Base-by-base conservation (phyloP, 2,329 filamentous ascomycete species). In the Fusarium sp. region DNA sequence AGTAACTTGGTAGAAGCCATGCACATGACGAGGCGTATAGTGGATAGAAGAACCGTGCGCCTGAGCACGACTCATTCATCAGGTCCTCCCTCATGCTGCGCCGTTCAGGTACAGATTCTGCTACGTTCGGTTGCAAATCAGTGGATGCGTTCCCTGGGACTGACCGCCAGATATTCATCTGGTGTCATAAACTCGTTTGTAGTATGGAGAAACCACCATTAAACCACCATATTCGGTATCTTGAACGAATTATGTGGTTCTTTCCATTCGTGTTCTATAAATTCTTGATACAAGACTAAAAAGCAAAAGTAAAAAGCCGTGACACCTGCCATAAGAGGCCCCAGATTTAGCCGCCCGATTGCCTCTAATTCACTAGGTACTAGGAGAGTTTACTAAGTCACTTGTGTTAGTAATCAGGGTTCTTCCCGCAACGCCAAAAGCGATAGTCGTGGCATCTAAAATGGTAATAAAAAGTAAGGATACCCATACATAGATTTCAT, bases 261-360 rank as follows among this genome's bases (percentile, higher is more conserved):
- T 70, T 58, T 38, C 32, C 29, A 45, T 52, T 20, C 20, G 22
- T 20, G 27, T 41, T 25, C 24, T 53, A 53, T n/a, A 43, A 25
- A 43, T 29, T 53, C 32, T 53, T 48, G 32, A 66, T 61, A 66
- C 34, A 51, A 20, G 29, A 6, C 32, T 34, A 64, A 59, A 69
- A 59, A 70, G 69, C 49, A 63, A 72, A 64, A 10, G 49, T 3
- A 25, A 27, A 20, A 53, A 43, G 43, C 43, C 40, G 44, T 25
- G 24, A 48, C 56, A n/a, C 34, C 34, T 38, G 34, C 34, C 34
- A 38, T 38, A 38, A 38, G 30, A 24, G 10, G 68, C 68, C 69
- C 68, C 68, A 71, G 65, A 69, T 59, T 71, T 71, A 71, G 25
- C 69, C 65, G 69, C 54, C 63, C 58, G 58, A 49, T 70, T 58